Percentiles rank a stretch among this genome's conserved stretches.
Evolutionary conservation across 2,329 filamentous ascomycete species (phyloP).

Genomic region (Tolypocladium cylindrosporum): DNA sequence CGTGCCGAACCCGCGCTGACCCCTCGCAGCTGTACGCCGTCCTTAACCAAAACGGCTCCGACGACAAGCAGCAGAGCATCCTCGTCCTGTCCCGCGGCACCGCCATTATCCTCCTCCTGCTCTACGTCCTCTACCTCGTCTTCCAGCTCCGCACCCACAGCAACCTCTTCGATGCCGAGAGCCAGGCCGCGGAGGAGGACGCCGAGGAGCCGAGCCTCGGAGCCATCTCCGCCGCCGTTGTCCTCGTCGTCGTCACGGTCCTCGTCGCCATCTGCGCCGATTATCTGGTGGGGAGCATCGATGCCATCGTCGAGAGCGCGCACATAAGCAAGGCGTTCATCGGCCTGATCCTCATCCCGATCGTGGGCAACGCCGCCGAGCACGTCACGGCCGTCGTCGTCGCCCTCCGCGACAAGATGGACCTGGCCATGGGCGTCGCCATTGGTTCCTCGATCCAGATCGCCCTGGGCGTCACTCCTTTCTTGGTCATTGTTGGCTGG

Average conservation of each 20-base stretch:
- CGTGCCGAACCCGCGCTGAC: background rate
- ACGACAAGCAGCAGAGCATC: conserved; percentile 43
- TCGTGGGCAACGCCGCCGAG: conserved; percentile 72
- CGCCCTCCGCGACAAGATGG: conserved; percentile 68
- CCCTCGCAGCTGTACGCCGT: conserved; percentile 51
- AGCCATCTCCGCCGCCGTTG: conserved; percentile 52
- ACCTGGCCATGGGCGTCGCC: conserved; percentile 65
- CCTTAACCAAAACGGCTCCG: conserved; percentile 34
- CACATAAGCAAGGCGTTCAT: conserved; percentile 75
- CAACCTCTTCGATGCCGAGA: conserved; percentile 55
- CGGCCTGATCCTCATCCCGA: conserved; percentile 68
- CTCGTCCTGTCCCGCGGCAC: conserved; percentile 66
- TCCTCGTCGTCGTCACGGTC: conserved; percentile 60
- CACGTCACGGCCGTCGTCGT: conserved; percentile 76
- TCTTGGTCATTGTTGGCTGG: conserved; percentile 73
- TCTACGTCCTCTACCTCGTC: conserved; percentile 67
- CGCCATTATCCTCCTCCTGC: conserved; percentile 60
- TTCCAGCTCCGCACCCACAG: conserved; percentile 72
- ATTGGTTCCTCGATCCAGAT: conserved; percentile 79
- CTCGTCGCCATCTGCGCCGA: conserved; percentile 66
- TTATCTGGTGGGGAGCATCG: conserved; percentile 68
- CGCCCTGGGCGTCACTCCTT: conserved; percentile 69
- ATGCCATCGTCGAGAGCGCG: conserved; percentile 57
- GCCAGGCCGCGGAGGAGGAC: conserved; percentile 28
- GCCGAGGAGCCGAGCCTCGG: conserved; percentile 43